Base-by-base conservation (phyloP, 805 yeast species). In the Candida ficus region DNA sequence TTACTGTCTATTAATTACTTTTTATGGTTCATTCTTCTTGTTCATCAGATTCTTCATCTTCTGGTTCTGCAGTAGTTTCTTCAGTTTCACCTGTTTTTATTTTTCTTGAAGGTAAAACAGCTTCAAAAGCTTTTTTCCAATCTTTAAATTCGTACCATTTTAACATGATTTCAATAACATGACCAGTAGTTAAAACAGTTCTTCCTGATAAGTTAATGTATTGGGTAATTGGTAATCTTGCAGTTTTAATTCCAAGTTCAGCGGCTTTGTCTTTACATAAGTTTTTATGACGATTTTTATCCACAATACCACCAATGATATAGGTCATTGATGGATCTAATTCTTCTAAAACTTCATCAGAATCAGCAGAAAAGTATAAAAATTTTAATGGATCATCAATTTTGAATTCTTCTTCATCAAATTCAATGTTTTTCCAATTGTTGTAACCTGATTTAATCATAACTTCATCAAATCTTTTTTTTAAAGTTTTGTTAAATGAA, bases 231-330 rank as follows among this genome's bases (percentile, higher is more conserved):
- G 99, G 99, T 38, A 91, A 70, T 54, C 86, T 74, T 19, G 80
- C 90, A 2, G 93, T 85, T 31, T 69, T 60, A 16, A 91, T 68
- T 0, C 90, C 88, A 49, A 85, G 62, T 43, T 70, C 64, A 48
- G 79, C 72, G 1, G 98, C 98, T 60, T 90, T 93, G 47, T 83
- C 73, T 35, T 76, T 70, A 60, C 99, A 91, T 26, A 91, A 62
- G 47, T 71, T 69, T 61, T 87, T 86, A 64, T 89, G 82, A 52
- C 98, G 75, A 44, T 95, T 95, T 60, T 91, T 91, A 60, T 91
- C 99, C 3, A 91, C 98, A 42, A 91, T 91, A 1, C 98, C 99
- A 9, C 99, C 99, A 37, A 91, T 79, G 32, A 91, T 77, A 52
- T 91, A 91, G 0, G 95, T 85, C 57, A 71, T 68, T 3, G 82